A percentile compares a stretch with the other conserved stretches of the same genome.
Conservation (phyloP, 257 asterid species). For the Nicotiana noctiflora region DNA sequence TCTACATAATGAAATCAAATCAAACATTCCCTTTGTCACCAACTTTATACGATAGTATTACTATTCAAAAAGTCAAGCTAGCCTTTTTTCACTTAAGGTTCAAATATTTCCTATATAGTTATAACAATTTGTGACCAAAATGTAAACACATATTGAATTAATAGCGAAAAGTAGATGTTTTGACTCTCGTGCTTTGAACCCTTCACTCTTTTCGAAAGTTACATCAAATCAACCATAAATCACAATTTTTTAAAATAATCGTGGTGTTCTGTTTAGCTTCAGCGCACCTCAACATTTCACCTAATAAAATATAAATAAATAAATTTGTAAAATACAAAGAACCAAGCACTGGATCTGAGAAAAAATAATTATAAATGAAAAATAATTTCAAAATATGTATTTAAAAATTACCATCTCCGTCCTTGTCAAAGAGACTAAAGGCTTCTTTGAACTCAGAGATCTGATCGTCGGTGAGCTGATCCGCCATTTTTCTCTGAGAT, state of each 20-base stretch:
- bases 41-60: not conserved
- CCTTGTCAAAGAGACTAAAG: conserved; percentile 5
- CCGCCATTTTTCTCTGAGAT: conserved; percentile 2
- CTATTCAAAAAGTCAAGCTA: not conserved
- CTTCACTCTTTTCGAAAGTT: not conserved
- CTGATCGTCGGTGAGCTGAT: conserved; percentile 8
- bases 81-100: not conserved
- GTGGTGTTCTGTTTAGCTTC: too few species aligned
- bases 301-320: not conserved
- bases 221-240: not conserved
- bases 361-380: not conserved
- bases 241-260: not conserved
- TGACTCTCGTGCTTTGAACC: not conserved
- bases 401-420: not conserved
- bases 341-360: not conserved
- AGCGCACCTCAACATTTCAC: too few species aligned
- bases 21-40: not conserved
- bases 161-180: not conserved
- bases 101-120: not conserved
- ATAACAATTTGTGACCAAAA: not conserved
- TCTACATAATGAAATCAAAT: not conserved
- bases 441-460: conserved; percentile 10
- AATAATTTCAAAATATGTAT: not conserved
- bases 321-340: not conserved
- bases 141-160: not conserved